These are phyloP conservation scores for Podila horticola DNA, from an alignment of 192 early-diverging fungal species.

Conservation along the genomic window DNA sequence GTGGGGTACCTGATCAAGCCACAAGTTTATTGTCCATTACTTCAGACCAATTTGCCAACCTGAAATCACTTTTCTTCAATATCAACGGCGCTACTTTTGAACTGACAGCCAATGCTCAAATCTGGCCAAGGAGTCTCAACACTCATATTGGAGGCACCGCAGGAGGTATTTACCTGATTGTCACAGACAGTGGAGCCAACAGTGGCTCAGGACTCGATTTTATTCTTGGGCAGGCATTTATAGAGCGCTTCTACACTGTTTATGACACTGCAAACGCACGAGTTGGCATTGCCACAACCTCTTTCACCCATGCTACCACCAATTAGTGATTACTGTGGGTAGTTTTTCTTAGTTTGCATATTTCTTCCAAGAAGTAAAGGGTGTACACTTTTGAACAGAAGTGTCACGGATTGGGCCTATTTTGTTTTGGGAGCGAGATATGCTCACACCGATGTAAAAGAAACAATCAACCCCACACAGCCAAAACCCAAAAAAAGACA, in stretches of 20 bases:
- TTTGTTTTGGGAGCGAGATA: too few species aligned
- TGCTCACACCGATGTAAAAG: too few species aligned
- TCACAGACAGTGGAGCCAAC: not conserved
- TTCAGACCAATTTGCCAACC: not conserved
- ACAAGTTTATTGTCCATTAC: slow-evolving; percentile 7
- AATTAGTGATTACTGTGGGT: slow-evolving; percentile 1
- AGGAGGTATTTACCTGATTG: slow-evolving; percentile 13
- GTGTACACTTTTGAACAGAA: too few species aligned
- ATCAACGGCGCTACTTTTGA: not conserved
- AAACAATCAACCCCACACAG: too few species aligned
- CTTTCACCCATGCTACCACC: not conserved
- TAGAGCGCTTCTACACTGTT: slow-evolving; percentile 2
- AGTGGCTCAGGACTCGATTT: not conserved
- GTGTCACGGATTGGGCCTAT: too few species aligned
- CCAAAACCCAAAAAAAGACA: too few species aligned
- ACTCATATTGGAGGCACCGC: slow-evolving; percentile 5
- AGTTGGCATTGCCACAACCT: slow-evolving; percentile 2
- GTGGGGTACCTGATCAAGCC: not conserved
- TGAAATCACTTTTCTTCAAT: slow-evolving; percentile 7
- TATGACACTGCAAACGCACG: not conserved
- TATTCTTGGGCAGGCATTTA: not conserved
- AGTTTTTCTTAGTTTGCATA: not conserved
- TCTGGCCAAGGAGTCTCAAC: slow-evolving; percentile 10
- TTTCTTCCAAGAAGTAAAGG: too few species aligned
- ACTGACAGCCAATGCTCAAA: slow-evolving; percentile 3